These are phyloP conservation scores for Peniophora sp. DNA, from an alignment of 1,284 basidiomycete genomes.

Conservation along the genomic window DNA sequence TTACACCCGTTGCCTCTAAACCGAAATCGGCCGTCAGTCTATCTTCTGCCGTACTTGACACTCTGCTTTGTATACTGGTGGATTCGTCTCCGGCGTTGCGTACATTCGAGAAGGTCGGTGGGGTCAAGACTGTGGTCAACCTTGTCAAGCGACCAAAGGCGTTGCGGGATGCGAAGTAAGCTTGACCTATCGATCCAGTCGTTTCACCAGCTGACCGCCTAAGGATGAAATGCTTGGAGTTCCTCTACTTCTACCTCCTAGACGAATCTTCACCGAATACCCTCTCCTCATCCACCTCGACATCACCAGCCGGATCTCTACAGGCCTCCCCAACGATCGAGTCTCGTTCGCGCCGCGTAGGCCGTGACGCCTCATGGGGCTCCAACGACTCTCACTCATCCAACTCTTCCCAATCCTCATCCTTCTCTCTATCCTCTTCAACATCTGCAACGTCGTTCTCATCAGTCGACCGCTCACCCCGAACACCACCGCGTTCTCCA, in stretches of 20 bases:
- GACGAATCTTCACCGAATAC: slow-evolving; percentile 50
- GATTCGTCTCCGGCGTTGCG: slow-evolving; percentile 70
- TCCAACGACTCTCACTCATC: slow-evolving; percentile 14
- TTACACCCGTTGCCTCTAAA: background rate
- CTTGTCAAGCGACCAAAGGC: slow-evolving; percentile 78
- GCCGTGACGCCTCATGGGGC: slow-evolving; percentile 9
- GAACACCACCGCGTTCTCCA: slow-evolving; percentile 8
- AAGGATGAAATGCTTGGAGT: slow-evolving; percentile 91
- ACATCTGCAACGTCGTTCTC: slow-evolving; percentile 21
- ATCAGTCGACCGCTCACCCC: slow-evolving; percentile 10
- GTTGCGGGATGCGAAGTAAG: slow-evolving; percentile 73
- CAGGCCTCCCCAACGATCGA: background rate
- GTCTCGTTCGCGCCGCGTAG: background rate
- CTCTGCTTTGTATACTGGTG: slow-evolving; percentile 76
- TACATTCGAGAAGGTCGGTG: slow-evolving; percentile 67
- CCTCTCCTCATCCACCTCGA: slow-evolving; percentile 1
- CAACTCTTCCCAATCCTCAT: slow-evolving; percentile 23
- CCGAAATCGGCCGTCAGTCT: slow-evolving; percentile 20
- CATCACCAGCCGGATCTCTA: slow-evolving; percentile 1
- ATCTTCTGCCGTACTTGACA: slow-evolving; percentile 67
- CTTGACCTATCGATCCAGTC: background rate
- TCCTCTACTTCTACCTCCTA: slow-evolving; percentile 85
- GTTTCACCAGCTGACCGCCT: background rate
- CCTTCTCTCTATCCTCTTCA: slow-evolving; percentile 22
- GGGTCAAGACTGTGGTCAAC: slow-evolving; percentile 74